phyloP scores from a whole-genome alignment of 805 yeast genomes.

The Lipomyces yamadae region DNA sequence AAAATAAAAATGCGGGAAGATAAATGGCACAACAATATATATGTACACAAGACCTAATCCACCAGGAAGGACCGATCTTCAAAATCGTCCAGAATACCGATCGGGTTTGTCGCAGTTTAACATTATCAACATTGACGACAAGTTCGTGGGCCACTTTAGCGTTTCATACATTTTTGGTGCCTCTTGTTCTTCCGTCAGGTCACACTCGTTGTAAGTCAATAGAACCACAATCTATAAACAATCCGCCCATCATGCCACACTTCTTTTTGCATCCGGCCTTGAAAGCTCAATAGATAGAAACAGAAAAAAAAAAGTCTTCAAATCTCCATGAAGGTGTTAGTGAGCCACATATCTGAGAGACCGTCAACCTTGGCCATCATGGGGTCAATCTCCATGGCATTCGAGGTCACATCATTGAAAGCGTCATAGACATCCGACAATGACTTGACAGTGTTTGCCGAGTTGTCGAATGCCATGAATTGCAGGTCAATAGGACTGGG shows the following conservation, averaged over 20 bases:
- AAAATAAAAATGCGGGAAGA: too few species aligned
- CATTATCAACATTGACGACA: too few species aligned
- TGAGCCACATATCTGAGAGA: conserved; percentile 28
- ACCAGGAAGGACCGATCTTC: too few species aligned
- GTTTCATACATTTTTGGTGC: too few species aligned
- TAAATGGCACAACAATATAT: too few species aligned
- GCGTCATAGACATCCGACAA: conserved; percentile 3
- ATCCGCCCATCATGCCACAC: neutral
- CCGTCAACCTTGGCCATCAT: conserved; percentile 15
- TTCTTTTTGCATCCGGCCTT: neutral
- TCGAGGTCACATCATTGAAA: conserved; percentile 5
- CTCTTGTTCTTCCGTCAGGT: too few species aligned
- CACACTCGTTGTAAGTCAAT: too few species aligned
- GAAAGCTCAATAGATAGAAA: neutral
- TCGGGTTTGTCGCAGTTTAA: too few species aligned
- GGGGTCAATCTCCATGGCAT: conserved; percentile 10
- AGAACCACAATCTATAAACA: too few species aligned
- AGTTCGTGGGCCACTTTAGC: too few species aligned
- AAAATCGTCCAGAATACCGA: too few species aligned
- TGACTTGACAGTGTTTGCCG: neutral
- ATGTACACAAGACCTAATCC: too few species aligned
- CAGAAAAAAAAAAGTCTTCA: neutral
- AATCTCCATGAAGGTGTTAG: conserved; percentile 21
- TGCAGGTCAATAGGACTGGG: conserved; percentile 27
- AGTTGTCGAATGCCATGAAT: conserved; percentile 1